Percentiles rank a stretch among this genome's conserved stretches.
Evolutionary conservation across 2,329 filamentous ascomycete species (phyloP).

Genomic region (Sarocladium brachiariae): DNA sequence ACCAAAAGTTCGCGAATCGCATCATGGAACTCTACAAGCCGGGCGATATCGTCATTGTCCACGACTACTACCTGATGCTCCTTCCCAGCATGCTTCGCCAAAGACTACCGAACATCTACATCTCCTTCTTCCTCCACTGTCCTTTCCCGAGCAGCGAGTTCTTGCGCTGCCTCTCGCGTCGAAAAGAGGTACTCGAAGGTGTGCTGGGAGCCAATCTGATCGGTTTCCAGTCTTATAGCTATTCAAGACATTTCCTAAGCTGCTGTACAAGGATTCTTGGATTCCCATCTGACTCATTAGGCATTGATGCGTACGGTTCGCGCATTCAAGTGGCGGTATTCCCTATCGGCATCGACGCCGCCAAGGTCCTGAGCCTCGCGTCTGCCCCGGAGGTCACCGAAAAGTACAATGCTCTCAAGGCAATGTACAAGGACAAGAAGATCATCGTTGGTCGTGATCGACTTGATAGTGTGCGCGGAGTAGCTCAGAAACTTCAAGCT

Average conservation of each 20-base stretch:
- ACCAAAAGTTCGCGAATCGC: slow-evolving; percentile 82
- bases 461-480: slow-evolving; percentile 86
- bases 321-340: slow-evolving; percentile 90
- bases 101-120: slow-evolving; percentile 80
- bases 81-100: slow-evolving; percentile 85
- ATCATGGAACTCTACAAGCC: slow-evolving; percentile 87
- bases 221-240: slow-evolving; percentile 92
- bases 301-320: slow-evolving; percentile 82
- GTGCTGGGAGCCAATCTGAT: slow-evolving; percentile 88
- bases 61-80: slow-evolving; percentile 90
- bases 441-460: slow-evolving; percentile 92
- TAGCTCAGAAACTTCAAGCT: slow-evolving; percentile 91
- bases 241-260: slow-evolving; percentile 88
- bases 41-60: slow-evolving; percentile 85
- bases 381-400: slow-evolving; percentile 65
- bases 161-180: slow-evolving; percentile 76
- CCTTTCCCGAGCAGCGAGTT: slow-evolving; percentile 97
- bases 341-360: slow-evolving; percentile 90
- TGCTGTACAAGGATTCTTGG: slow-evolving; percentile 87
- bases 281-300: slow-evolving; percentile 79
- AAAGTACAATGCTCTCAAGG: slow-evolving; percentile 64
- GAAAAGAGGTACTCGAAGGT: slow-evolving; percentile 86
- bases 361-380: slow-evolving; percentile 66
- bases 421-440: slow-evolving; percentile 81
- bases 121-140: slow-evolving; percentile 89